phyloP scores from a whole-genome alignment of 208 protist species.

The Polymyxa betae region DNA sequence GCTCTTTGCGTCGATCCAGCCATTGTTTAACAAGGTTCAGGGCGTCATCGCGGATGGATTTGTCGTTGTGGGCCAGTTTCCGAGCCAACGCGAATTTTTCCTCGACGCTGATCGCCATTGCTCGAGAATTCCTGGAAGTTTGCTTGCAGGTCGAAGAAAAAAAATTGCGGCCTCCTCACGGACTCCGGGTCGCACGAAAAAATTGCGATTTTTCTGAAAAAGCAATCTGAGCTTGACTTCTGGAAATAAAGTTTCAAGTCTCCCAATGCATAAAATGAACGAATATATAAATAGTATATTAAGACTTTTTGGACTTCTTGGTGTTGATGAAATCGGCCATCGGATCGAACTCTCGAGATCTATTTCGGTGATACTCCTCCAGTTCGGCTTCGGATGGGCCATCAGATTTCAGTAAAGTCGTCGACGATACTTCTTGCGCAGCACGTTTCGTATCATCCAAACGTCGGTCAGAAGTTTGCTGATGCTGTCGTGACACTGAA shows the following conservation, averaged over 20 bases:
- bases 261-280: background rate
- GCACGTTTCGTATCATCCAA: background rate
- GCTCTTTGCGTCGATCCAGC: background rate
- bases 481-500: too few species aligned
- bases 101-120: background rate
- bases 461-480: too few species aligned
- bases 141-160: background rate
- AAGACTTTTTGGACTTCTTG: too few species aligned
- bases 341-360: background rate
- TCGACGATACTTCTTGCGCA: background rate
- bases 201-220: too few species aligned
- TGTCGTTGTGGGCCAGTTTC: constrained; percentile 37
- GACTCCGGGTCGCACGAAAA: background rate
- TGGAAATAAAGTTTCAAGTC: too few species aligned
- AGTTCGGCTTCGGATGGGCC: background rate
- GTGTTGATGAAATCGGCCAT: background rate
- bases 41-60: background rate
- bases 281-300: background rate
- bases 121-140: too few species aligned
- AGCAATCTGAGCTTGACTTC: too few species aligned
- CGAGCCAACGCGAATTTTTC: background rate
- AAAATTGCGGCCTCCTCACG: background rate
- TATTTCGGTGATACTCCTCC: background rate
- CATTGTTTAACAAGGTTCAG: background rate
- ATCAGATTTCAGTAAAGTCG: background rate